phyloP scores from a whole-genome alignment of 495 filamentous ascomycete species.

The Aspergillus leporis region DNA sequence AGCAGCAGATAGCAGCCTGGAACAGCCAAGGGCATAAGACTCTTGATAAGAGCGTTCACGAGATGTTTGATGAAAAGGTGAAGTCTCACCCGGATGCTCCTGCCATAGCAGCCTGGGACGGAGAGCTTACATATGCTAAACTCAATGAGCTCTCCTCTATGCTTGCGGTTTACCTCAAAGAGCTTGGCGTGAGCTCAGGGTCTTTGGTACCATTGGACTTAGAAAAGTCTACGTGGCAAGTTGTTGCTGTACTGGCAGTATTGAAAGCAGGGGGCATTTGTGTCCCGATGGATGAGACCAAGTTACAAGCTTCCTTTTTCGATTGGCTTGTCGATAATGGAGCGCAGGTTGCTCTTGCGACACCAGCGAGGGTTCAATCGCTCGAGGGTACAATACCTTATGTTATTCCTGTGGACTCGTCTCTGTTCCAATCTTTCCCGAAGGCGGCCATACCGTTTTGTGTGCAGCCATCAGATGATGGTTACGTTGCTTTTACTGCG shows the following conservation, averaged over 20 bases:
- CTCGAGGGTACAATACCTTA: slow-evolving; percentile 41
- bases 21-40: slow-evolving; percentile 39
- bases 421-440: slow-evolving; percentile 40
- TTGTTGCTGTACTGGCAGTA: slow-evolving; percentile 41
- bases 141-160: slow-evolving; percentile 47
- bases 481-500: slow-evolving; percentile 60
- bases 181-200: slow-evolving; percentile 41
- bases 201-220: slow-evolving; percentile 40
- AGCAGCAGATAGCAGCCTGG: slow-evolving; percentile 43
- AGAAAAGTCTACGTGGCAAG: slow-evolving; percentile 41
- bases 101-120: slow-evolving; percentile 53
- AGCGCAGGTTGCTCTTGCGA: slow-evolving; percentile 46
- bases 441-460: slow-evolving; percentile 11
- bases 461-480: slow-evolving; percentile 29
- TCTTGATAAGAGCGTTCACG: slow-evolving; percentile 43
- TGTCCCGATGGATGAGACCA: slow-evolving; percentile 34
- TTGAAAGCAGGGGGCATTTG: slow-evolving; percentile 48
- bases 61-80: slow-evolving; percentile 42
- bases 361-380: slow-evolving; percentile 35
- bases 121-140: slow-evolving; percentile 48
- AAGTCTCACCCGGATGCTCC: slow-evolving; percentile 33
- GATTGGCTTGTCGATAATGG: slow-evolving; percentile 39
- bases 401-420: slow-evolving; percentile 40
- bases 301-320: slow-evolving; percentile 30
- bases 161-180: slow-evolving; percentile 44